These are phyloP conservation scores for Hemisphaericaspora lyxosophila DNA, from an alignment of 1,139 yeast species.

Conservation along the genomic window DNA sequence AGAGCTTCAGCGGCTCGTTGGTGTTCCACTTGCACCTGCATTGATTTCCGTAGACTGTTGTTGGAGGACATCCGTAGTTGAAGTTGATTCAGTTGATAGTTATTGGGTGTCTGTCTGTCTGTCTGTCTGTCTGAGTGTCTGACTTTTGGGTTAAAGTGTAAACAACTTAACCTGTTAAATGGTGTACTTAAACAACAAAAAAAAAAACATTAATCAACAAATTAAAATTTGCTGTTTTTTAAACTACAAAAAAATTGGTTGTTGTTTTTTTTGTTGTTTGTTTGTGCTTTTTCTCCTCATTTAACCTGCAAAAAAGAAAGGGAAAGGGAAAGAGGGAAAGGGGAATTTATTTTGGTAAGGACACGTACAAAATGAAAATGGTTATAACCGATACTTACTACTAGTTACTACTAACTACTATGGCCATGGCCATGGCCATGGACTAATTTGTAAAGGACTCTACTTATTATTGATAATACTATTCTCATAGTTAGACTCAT, in stretches of 20 bases:
- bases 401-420: too few relatives aligned
- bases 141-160: too few relatives aligned
- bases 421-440: too few relatives aligned
- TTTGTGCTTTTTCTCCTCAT: background rate
- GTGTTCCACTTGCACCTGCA: constrained; percentile 7
- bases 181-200: constrained; percentile 1
- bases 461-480: too few relatives aligned
- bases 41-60: constrained; percentile 6
- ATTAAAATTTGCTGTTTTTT: too few relatives aligned
- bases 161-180: constrained; percentile 2
- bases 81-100: too few relatives aligned
- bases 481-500: constrained; percentile 7
- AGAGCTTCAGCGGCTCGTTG: constrained; percentile 11
- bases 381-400: too few relatives aligned
- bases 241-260: too few relatives aligned
- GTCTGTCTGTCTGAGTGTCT: too few relatives aligned
- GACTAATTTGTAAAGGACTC: too few relatives aligned
- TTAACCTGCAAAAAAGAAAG: background rate
- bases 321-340: background rate
- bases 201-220: too few relatives aligned
- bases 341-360: constrained; percentile 1
- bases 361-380: too few relatives aligned
- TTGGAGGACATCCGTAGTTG: constrained; percentile 2
- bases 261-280: background rate
- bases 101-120: background rate